Conservation (phyloP, 768 basidiomycete species). For the Leucosporidium creatinivorum region DNA sequence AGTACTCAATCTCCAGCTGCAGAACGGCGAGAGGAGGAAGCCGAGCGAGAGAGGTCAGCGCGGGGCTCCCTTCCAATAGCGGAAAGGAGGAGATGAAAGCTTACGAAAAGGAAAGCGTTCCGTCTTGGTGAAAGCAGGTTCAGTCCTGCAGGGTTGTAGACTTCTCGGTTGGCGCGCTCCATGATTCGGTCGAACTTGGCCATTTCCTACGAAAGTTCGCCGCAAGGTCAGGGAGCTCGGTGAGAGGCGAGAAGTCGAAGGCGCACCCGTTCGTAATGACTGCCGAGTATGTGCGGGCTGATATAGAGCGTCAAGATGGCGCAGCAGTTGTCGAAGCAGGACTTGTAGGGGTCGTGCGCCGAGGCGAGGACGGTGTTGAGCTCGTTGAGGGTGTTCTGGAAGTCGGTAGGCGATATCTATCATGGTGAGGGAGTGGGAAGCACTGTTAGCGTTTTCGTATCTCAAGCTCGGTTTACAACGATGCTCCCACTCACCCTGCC, state of each 20-base stretch:
- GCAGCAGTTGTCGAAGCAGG: conserved; percentile 70
- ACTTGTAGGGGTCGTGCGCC: conserved; percentile 67
- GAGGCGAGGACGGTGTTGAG: conserved; percentile 82
- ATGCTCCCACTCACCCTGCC: conserved; percentile 60
- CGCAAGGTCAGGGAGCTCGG: not conserved
- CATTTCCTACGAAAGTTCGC: conserved; percentile 71
- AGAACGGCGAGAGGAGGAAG: not conserved
- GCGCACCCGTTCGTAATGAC: conserved; percentile 75
- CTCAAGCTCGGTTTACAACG: not conserved
- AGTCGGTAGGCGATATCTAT: conserved; percentile 84
- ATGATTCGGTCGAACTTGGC: conserved; percentile 56
- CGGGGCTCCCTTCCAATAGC: not conserved
- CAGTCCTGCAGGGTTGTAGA: conserved; percentile 80
- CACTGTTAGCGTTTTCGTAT: not conserved
- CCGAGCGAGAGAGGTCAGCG: not conserved
- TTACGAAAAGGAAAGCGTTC: conserved; percentile 82
- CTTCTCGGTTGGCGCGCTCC: conserved; percentile 57
- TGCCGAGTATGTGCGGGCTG: conserved; percentile 57
- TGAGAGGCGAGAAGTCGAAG: not conserved
- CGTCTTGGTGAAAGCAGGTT: conserved; percentile 77
- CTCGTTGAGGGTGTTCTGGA: conserved; percentile 78
- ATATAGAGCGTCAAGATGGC: conserved; percentile 74
- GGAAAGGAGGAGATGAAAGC: not conserved
- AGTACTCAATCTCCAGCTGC: conserved; percentile 33
- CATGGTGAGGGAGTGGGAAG: not conserved